A percentile compares a stretch with the other conserved stretches of the same genome.
Evolutionary conservation across 1,284 basidiomycete genomes (phyloP).

Genomic region (Heterobasidion parviporum): DNA sequence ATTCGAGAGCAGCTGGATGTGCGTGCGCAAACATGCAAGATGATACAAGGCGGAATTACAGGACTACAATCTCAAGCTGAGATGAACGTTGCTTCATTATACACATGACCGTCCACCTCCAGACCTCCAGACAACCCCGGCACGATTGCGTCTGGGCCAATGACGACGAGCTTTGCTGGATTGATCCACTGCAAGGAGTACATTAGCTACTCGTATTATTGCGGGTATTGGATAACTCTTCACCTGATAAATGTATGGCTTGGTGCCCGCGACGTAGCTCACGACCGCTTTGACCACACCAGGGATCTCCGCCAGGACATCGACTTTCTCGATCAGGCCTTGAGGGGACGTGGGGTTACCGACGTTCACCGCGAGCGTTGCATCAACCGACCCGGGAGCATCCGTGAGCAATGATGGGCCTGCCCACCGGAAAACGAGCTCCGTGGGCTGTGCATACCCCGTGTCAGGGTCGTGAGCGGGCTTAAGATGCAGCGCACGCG

Average conservation of each 20-base stretch:
- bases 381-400: conserved; percentile 47
- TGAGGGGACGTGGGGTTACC: conserved; percentile 46
- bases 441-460: conserved; percentile 71
- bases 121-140: conserved; percentile 34
- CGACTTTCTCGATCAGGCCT: conserved; percentile 94
- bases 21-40: neutral
- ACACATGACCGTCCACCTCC: conserved; percentile 67
- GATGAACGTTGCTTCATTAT: conserved; percentile 90
- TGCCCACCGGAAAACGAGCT: conserved; percentile 74
- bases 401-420: conserved; percentile 53
- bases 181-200: conserved; percentile 68
- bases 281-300: conserved; percentile 85
- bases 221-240: conserved; percentile 14
- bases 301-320: conserved; percentile 94
- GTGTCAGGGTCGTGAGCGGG: conserved; percentile 65
- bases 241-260: conserved; percentile 91
- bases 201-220: conserved; percentile 16
- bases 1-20: neutral
- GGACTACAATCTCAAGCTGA: conserved; percentile 30
- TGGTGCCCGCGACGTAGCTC: conserved; percentile 86
- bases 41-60: too few relatives aligned
- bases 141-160: conserved; percentile 46
- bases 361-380: conserved; percentile 48
- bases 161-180: conserved; percentile 60
- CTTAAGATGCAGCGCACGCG: conserved; percentile 63